phyloP scores from a whole-genome alignment of 1,284 basidiomycete genomes.

The Apiotrichum sp. region DNA sequence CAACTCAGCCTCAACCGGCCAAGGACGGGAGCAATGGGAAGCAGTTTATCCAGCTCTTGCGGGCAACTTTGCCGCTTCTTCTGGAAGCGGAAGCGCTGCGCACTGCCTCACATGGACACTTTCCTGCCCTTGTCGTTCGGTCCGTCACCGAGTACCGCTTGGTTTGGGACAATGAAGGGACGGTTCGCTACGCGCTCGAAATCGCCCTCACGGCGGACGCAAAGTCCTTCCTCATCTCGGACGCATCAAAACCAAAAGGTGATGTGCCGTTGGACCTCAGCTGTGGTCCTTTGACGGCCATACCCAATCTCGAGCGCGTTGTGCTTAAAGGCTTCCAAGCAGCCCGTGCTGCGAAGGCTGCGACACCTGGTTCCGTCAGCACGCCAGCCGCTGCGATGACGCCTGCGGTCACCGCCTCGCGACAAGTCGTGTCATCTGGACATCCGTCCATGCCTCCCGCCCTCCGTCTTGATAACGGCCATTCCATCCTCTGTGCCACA shows the following conservation, averaged over 20 bases:
- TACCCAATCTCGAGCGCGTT: conserved; percentile 17
- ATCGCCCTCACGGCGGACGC: conserved; percentile 9
- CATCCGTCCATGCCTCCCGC: conserved; percentile 6
- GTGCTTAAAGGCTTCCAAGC: conserved; percentile 20
- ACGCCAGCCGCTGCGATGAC: background rate
- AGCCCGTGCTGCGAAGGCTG: conserved; percentile 2
- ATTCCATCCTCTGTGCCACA: conserved; percentile 8
- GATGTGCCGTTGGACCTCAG: conserved; percentile 13
- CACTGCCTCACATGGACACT: conserved; percentile 7
- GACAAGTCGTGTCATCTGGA: background rate
- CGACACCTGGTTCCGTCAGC: background rate
- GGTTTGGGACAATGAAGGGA: conserved; percentile 26
- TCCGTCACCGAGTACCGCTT: conserved; percentile 25
- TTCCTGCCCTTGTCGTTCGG: conserved; percentile 21
- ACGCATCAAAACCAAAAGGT: conserved; percentile 13
- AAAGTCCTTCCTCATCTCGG: conserved; percentile 23
- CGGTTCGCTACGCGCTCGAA: conserved; percentile 23
- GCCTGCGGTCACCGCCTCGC: conserved; percentile 4
- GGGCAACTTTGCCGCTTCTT: conserved; percentile 32
- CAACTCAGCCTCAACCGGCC: conserved; percentile 2
- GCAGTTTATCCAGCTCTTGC: conserved; percentile 30
- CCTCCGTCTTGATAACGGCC: conserved; percentile 9
- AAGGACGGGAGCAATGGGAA: conserved; percentile 15
- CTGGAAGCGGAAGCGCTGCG: conserved; percentile 19
- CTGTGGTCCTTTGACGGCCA: conserved; percentile 24